phyloP scores from a whole-genome alignment of 2,329 filamentous ascomycete species.

The Trichocomaceae sp. region DNA sequence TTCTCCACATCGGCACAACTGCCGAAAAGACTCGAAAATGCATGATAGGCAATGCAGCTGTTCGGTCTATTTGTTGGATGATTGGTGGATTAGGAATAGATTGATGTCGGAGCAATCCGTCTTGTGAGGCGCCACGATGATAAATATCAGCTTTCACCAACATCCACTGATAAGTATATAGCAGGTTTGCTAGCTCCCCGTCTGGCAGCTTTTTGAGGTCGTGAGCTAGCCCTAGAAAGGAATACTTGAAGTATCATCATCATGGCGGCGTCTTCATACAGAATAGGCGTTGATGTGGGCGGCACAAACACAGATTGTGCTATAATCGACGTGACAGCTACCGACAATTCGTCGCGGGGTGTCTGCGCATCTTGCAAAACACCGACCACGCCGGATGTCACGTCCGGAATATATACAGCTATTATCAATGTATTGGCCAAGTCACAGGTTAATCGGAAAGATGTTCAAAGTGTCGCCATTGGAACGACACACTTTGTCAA shows the following conservation, averaged over 20 bases:
- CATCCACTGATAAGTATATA: no score
- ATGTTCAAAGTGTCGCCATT: slow-evolving; percentile 45
- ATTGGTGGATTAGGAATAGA: slow-evolving; percentile 1
- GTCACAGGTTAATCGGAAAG: slow-evolving; percentile 32
- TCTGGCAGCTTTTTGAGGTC: no score
- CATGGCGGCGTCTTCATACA: slow-evolving; percentile 22
- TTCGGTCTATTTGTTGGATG: background rate
- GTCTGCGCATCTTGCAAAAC: slow-evolving; percentile 46
- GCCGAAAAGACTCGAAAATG: background rate
- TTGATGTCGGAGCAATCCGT: background rate
- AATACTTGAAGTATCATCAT: background rate
- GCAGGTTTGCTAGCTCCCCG: no score
- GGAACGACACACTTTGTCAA: slow-evolving; percentile 48
- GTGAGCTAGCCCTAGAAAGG: background rate
- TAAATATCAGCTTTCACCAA: slow-evolving; percentile 6
- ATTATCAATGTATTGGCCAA: slow-evolving; percentile 39
- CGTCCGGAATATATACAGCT: slow-evolving; percentile 44
- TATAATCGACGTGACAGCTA: slow-evolving; percentile 35
- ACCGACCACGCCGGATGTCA: slow-evolving; percentile 46
- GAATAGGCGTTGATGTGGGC: slow-evolving; percentile 40
- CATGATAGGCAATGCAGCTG: background rate
- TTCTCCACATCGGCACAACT: background rate
- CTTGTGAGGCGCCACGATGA: background rate
- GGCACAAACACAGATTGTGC: slow-evolving; percentile 41
- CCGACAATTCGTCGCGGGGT: slow-evolving; percentile 25